Conservation (phyloP, 2,329 filamentous ascomycete genomes). For the Fusarium coffeatum region DNA sequence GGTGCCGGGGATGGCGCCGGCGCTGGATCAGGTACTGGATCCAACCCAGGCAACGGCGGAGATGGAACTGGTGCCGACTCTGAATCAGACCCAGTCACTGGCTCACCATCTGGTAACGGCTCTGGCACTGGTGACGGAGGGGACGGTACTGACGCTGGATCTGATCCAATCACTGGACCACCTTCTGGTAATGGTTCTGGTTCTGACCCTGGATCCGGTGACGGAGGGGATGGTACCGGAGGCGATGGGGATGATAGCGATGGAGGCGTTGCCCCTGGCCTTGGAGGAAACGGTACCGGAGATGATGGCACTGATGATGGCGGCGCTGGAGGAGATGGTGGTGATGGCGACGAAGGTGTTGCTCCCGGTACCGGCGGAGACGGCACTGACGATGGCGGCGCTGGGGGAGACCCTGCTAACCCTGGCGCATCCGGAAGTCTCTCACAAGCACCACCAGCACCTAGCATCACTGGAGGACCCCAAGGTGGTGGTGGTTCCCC, state of each 20-base stretch:
- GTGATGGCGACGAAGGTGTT: neutral
- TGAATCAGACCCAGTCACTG: neutral
- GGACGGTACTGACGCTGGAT: no score
- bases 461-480: neutral
- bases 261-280: neutral
- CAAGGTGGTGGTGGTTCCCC: neutral
- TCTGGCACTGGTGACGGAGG: neutral
- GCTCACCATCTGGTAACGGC: neutral
- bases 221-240: neutral
- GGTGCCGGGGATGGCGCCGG: neutral
- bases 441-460: neutral
- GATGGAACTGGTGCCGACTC: neutral
- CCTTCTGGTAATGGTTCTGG: neutral
- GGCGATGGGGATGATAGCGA: neutral
- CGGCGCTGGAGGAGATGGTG: neutral
- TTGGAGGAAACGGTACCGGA: neutral
- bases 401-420: neutral
- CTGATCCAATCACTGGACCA: neutral
- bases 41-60: neutral
- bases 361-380: neutral
- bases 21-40: neutral
- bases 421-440: neutral
- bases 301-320: neutral
- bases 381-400: neutral
- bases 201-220: neutral